A percentile compares a stretch with the other conserved stretches of the same genome.
These are phyloP conservation scores for Microsporum canis DNA, from an alignment of 2,329 filamentous ascomycete genomes.

Conservation along the genomic window DNA sequence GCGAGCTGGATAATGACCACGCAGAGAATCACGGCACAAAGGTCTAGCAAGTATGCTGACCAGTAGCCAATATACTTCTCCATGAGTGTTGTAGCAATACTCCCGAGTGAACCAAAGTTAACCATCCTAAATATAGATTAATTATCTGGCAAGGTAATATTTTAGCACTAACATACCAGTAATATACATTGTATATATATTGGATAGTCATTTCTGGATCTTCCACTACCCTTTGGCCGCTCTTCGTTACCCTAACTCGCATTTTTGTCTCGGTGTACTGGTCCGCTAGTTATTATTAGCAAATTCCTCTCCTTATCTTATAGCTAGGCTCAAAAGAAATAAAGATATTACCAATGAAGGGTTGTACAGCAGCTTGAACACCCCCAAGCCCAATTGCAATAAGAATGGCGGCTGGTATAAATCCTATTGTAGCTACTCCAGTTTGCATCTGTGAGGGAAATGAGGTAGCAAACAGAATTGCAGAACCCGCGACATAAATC, in stretches of 20 bases:
- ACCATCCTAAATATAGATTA: constrained; percentile 4
- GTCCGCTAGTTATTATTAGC: constrained; percentile 19
- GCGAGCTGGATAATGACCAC: constrained; percentile 1
- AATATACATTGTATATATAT: constrained; percentile 32
- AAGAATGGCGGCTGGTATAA: constrained; percentile 24
- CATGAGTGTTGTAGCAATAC: constrained; percentile 49
- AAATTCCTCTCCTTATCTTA: neutral
- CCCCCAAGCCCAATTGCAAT: constrained; percentile 32
- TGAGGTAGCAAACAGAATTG: constrained; percentile 20
- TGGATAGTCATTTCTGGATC: constrained; percentile 30
- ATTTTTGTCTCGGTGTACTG: constrained; percentile 22
- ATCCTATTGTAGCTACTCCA: constrained; percentile 15
- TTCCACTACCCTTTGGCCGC: constrained; percentile 12
- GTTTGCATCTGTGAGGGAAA: constrained; percentile 15
- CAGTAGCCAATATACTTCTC: constrained; percentile 52
- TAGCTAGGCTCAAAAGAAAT: neutral
- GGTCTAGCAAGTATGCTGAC: constrained; percentile 41
- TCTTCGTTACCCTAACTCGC: constrained; percentile 17
- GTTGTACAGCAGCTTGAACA: constrained; percentile 23
- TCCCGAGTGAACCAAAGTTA: constrained; percentile 52
- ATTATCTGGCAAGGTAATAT: neutral
- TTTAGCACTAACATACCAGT: constrained; percentile 21
- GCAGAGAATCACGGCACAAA: constrained; percentile 21
- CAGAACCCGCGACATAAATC: constrained; percentile 9
- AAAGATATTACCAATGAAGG: constrained; percentile 24